These are phyloP conservation scores for Cenchrus fungigraminus DNA, from an alignment of 176 grass and related monocot genomes.

Conservation along the genomic window DNA sequence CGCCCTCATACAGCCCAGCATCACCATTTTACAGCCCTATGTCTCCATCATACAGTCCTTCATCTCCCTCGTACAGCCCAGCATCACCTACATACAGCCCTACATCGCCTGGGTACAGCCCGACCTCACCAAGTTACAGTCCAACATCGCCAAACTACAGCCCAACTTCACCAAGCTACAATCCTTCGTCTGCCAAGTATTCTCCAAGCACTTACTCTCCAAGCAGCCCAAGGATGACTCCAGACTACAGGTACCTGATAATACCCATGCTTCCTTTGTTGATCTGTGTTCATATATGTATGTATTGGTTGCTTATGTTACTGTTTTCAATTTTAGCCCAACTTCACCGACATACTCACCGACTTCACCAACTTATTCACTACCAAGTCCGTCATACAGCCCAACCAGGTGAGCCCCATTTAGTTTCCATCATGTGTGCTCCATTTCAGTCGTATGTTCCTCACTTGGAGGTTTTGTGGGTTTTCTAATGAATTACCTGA, in stretches of 20 bases:
- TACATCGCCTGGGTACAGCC: constrained; percentile 68
- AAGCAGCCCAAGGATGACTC: constrained; percentile 63
- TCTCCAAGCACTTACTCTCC: constrained; percentile 75
- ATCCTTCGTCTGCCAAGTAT: constrained; percentile 54
- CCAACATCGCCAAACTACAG: constrained; percentile 57
- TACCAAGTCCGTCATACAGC: constrained; percentile 76
- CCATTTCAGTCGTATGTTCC: neutral
- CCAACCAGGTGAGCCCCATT: constrained; percentile 65
- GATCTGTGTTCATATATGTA: constrained; percentile 4
- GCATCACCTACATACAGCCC: constrained; percentile 70
- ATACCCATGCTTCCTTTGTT: neutral
- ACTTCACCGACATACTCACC: constrained; percentile 79
- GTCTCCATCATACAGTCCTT: constrained; percentile 55
- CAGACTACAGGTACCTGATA: constrained; percentile 67
- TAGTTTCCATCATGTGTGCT: neutral
- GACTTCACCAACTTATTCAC: constrained; percentile 82
- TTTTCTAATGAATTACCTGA: neutral
- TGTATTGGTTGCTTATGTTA: neutral
- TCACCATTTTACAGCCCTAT: constrained; percentile 36
- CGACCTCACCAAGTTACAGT: constrained; percentile 63
- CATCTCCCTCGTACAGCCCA: constrained; percentile 70
- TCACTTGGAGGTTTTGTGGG: neutral
- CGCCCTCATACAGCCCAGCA: constrained; percentile 63
- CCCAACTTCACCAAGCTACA: constrained; percentile 78
- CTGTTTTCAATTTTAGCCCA: constrained; percentile 48